These are phyloP conservation scores for Phytophthora colocasiae DNA, from an alignment of 352 stramenopile species.

Conservation along the genomic window DNA sequence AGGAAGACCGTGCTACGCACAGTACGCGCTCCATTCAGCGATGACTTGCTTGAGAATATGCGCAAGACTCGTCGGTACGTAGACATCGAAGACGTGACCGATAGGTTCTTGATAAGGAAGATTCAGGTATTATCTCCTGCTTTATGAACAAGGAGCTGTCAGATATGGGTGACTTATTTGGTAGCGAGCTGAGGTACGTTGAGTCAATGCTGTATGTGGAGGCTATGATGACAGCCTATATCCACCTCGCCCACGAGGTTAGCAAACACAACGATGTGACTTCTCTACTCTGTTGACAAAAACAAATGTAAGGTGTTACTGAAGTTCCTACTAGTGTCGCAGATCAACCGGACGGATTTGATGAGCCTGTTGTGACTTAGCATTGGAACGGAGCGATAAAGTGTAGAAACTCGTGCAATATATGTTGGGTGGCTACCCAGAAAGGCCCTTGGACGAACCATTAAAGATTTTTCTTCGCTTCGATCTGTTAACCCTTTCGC, in stretches of 20 bases:
- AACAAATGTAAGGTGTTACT: conserved; percentile 17
- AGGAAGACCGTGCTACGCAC: background rate
- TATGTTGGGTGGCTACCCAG: background rate
- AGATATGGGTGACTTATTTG: conserved; percentile 8
- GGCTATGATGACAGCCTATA: conserved; percentile 7
- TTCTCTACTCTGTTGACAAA: conserved; percentile 2
- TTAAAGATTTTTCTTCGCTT: conserved; percentile 1
- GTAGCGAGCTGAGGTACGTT: conserved; percentile 9
- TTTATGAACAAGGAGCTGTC: conserved; percentile 24
- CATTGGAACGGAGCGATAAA: background rate
- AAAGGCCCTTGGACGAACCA: conserved; percentile 1
- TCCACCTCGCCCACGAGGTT: conserved; percentile 17
- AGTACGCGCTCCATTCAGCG: conserved; percentile 8
- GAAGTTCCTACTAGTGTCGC: conserved; percentile 1
- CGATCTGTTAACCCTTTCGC: no score
- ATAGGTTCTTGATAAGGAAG: conserved; percentile 20
- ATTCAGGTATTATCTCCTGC: conserved; percentile 8
- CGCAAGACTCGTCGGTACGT: conserved; percentile 2
- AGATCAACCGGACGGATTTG: conserved; percentile 9
- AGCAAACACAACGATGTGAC: conserved; percentile 16
- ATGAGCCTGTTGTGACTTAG: conserved; percentile 3
- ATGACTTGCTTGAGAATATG: conserved; percentile 9
- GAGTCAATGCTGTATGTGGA: conserved; percentile 13
- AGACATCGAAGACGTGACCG: conserved; percentile 9
- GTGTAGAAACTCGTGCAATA: background rate